Base-by-base conservation (phyloP, 495 filamentous ascomycete genomes). In the Chaetomium tenue region DNA sequence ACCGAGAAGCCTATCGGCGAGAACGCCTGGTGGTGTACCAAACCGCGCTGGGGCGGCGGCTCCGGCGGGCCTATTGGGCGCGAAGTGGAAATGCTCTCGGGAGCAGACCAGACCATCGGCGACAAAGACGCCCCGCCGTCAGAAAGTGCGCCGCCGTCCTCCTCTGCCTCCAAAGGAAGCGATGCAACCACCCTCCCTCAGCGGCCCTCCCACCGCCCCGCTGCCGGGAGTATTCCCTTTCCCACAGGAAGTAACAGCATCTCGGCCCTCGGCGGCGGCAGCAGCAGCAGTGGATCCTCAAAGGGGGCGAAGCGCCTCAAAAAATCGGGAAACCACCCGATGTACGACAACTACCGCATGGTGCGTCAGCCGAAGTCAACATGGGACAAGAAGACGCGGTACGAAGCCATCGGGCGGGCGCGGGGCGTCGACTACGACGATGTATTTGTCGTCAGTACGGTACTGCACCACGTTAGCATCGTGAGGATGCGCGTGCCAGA, bases 391-490 rank as follows among this genome's bases (percentile, higher is more conserved):
- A 88, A 88, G 67, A 83, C 88, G 66, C 79, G 77, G 56, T 96
- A 96, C 74, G 71, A 78, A 67, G 84, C 87, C 44, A 88, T 96
- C 70, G 92, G 92, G 5, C 87, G 85, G 75, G 75, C 76, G 4
- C 52, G 46, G 9, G 76, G 76, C 12, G 70, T 58, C 3, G 74
- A 68, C 26, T 81, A 77, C 66, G 80, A 84, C 66, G 81, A 97
- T 82, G 83, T 96, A 46, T 97, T 91, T 76, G 84, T 97, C 70
- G 69, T 96, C 55, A 92, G 89, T 53, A 84, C 87, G 4, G 77
- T 97, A 57, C 91, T 92, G 74, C 91, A 95, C 73, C 92, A 97
- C 64, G 74, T 96, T 46, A 84, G 84, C 60, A 84, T 97, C 54
- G 68, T 95, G 50, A 83, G 90, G 58, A 82, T 93, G 28, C 84